Evolutionary conservation across 441 rosid species (phyloP), one percentile per base, ranked within the genome.

Genomic region (Omphalea diandra): DNA sequence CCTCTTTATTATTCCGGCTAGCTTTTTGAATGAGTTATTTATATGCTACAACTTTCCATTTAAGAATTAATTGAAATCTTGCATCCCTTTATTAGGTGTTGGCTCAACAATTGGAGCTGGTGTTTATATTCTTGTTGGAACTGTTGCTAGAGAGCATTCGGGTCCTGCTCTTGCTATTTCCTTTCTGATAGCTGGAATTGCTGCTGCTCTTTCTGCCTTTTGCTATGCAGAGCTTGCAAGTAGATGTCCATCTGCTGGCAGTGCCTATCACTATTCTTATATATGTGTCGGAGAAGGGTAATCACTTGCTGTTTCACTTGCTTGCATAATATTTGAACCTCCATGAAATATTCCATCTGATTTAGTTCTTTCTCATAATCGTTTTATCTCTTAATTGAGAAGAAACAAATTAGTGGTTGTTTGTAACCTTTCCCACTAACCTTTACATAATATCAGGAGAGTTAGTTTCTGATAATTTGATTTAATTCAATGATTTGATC

Each of bases 81-180:
- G 69, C 47, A 26, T 15, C n/a, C 36, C 65, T 29, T 73, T 69
- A 32, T 62, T 71, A 94, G 99, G 99, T 41, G 98, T 95, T 55
- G 98, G 99, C 67, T 84, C 99, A 58, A 95, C 99, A 3, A 90
- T 95, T 44, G 99, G 99, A 72, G 99, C 99, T 60, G 99, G 99
- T 73, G 97, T 95, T 53, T 95, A 95, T 82, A 89, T 95, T 76
- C 96, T 95, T 24, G 98, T 93, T 22, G 99, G 99, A 58, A 95
- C 98, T 9, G 99, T 95, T 27, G 99, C 99, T 41, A 88, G 99
- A 83, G 99, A 95, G 85, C 98, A 90, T 75, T 80, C 98, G 43
- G 99, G 98, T 63, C 99, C 99, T 3, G 88, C 99, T 69, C 90
- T 95, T 1, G 73, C 95, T 20, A 68, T 95, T 59, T 95, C 98